phyloP scores from a whole-genome alignment of 495 filamentous ascomycete species.

The Penicillium roqueforti region DNA sequence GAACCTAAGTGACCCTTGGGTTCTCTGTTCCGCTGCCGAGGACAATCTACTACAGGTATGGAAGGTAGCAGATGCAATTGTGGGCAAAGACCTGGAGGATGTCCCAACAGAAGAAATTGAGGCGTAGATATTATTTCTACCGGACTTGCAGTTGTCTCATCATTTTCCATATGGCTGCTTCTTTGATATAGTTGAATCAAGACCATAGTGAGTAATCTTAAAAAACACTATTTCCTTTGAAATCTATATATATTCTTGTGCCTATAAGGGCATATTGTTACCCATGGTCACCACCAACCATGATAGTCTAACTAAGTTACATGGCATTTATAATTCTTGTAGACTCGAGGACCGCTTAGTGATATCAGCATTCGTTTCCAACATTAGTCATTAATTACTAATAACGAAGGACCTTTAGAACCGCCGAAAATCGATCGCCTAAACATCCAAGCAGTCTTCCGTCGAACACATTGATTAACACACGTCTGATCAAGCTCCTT shows the following conservation, averaged over 20 bases:
- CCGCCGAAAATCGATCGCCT: too few species aligned
- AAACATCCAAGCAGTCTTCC: too few species aligned
- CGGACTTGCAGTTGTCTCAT: not conserved
- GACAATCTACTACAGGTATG: slow-evolving; percentile 97
- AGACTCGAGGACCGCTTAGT: too few species aligned
- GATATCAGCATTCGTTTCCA: too few species aligned
- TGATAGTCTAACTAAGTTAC: not conserved
- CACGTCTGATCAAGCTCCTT: too few species aligned
- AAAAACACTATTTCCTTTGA: not conserved
- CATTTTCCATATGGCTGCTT: slow-evolving; percentile 2
- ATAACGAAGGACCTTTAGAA: too few species aligned
- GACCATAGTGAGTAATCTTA: slow-evolving; percentile 8
- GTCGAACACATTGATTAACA: too few species aligned
- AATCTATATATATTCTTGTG: too few species aligned
- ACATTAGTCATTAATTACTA: too few species aligned
- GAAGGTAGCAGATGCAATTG: slow-evolving; percentile 88
- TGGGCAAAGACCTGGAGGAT: slow-evolving; percentile 75
- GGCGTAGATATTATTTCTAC: slow-evolving; percentile 31
- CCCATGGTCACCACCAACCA: not conserved
- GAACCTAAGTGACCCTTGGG: slow-evolving; percentile 95
- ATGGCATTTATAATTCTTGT: not conserved
- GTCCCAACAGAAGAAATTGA: slow-evolving; percentile 77
- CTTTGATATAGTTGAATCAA: slow-evolving; percentile 14
- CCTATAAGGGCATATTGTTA: not conserved
- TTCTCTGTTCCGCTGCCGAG: slow-evolving; percentile 88